These are phyloP conservation scores for Calonectria hongkongensis DNA, from an alignment of 2,329 filamentous ascomycete genomes.

Conservation along the genomic window DNA sequence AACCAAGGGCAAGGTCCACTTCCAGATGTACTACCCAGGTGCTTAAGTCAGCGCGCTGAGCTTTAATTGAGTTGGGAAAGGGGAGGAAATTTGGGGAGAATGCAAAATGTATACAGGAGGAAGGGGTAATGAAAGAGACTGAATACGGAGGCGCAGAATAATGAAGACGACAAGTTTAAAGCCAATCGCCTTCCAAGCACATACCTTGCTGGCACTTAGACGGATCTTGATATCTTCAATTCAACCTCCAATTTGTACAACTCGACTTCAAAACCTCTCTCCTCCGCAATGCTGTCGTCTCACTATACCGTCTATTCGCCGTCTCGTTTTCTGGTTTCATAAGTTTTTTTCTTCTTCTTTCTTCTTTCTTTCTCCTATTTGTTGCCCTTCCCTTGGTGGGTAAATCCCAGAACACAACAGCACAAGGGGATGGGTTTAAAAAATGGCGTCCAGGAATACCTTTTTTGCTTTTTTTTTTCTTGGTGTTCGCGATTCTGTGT, in stretches of 20 bases:
- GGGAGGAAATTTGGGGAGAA: conserved; percentile 2
- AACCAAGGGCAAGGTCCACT: conserved; percentile 24
- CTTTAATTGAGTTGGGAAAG: conserved; percentile 2
- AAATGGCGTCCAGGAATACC: not conserved
- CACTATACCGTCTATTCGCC: not conserved
- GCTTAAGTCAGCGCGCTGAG: conserved; percentile 21
- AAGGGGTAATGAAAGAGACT: conserved; percentile 20
- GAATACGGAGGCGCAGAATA: conserved; percentile 19
- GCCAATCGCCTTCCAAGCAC: conserved; percentile 2
- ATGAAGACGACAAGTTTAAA: conserved; percentile 25
- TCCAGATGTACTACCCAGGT: conserved; percentile 40
- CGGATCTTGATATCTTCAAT: conserved; percentile 4
- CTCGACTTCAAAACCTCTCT: not conserved
- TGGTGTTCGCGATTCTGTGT: not conserved
- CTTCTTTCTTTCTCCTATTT: conserved; percentile 5
- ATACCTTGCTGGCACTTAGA: conserved; percentile 27
- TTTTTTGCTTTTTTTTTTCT: not conserved
- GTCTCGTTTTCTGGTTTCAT: not conserved
- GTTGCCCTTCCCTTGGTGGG: not conserved
- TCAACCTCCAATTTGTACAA: conserved; percentile 13
- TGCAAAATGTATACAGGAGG: conserved; percentile 13
- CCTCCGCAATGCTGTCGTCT: not conserved
- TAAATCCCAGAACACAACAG: not conserved
- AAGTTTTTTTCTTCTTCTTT: not conserved
- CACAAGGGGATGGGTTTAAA: conserved; percentile 2